Evolutionary conservation across 139 green algal genomes (phyloP).

Genomic region (Coelastrella sp.): DNA sequence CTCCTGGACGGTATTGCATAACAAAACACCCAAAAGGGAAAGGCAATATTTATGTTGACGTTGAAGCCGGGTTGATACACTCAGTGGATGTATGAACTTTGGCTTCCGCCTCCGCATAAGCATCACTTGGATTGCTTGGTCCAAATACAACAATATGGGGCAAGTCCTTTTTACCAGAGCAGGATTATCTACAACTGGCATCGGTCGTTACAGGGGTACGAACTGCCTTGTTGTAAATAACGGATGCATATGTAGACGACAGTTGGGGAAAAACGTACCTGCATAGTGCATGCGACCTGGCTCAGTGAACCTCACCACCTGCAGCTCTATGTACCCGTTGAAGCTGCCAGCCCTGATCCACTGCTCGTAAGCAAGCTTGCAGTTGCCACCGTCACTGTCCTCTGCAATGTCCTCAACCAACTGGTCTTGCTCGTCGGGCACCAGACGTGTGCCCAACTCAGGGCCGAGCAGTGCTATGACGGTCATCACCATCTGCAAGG

Average conservation of each 20-base stretch:
- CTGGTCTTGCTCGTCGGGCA: not conserved
- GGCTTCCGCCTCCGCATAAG: not conserved
- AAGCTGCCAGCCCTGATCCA: conserved; percentile 28
- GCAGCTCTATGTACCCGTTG: conserved; percentile 10
- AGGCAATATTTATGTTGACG: not conserved
- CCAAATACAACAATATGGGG: not conserved
- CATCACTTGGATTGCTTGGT: not conserved
- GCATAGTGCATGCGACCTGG: not conserved
- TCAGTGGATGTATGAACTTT: not conserved
- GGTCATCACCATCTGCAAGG: not conserved
- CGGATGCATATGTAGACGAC: not conserved
- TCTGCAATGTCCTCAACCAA: not conserved
- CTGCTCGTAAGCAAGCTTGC: not conserved
- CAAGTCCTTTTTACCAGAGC: not conserved
- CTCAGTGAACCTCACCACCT: not conserved
- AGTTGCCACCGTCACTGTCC: not conserved
- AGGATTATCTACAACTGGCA: not conserved
- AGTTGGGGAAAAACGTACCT: conserved; percentile 9
- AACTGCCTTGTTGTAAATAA: not conserved
- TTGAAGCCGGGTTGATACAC: not conserved
- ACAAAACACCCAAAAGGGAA: not conserved
- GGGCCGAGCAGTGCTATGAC: not conserved
- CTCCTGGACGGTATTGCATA: not conserved
- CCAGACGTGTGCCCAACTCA: not conserved
- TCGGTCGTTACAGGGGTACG: not conserved